Evolutionary conservation across 805 yeast species (phyloP), one percentile per base, ranked within the genome.

Genomic region (Ogataea corticis): DNA sequence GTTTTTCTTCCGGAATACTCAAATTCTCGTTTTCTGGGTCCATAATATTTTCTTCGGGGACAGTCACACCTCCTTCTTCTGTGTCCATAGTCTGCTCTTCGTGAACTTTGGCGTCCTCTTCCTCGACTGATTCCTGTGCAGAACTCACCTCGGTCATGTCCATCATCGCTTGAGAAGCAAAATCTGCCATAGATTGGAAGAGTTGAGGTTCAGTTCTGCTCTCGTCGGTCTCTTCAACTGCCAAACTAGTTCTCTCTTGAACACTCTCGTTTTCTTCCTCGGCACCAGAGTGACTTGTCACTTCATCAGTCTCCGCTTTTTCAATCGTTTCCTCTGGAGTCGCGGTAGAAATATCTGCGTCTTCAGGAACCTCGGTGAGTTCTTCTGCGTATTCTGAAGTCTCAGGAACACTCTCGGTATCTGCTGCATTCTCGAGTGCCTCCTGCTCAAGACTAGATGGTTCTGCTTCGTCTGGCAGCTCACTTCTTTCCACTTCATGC

Each of bases 101-200:
- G n/a, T n/a, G n/a, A n/a, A n/a, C 6, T 40, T 9, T 7, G 30
- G 4, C 18, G 14, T 28, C 21, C 17, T 30, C 33, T 29, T n/a
- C 27, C 15, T 31, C 42, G 4, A 27, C 15, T 18, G 11, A 27
- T 30, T 38, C 40, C 14, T 17, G 25, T 13, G 23, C 30, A 27
- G 42, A 37, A 19, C 19, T 38, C 15, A 40, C 16, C 17, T 40
- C 41, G 4, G 54, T 46, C 9, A 52, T 44, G 16, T 52, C 55
- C 50, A 50, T 42, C 44, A 52, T 17, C 9, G 50, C 47, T 10
- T 33, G 44, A 3, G 46, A 40, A 2, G 55, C 50, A 46, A 52
- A 52, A 25, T 46, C 23, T 5, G 40, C 27, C 12, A 48, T 23
- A 12, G 50, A 19, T 5, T 19, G 29, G 14, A 41, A 23, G 11